Evolutionary conservation across 192 early-diverging fungal genomes (phyloP), one percentile per base, ranked within the genome.

Genomic region (Umbelopsis isabellina): DNA sequence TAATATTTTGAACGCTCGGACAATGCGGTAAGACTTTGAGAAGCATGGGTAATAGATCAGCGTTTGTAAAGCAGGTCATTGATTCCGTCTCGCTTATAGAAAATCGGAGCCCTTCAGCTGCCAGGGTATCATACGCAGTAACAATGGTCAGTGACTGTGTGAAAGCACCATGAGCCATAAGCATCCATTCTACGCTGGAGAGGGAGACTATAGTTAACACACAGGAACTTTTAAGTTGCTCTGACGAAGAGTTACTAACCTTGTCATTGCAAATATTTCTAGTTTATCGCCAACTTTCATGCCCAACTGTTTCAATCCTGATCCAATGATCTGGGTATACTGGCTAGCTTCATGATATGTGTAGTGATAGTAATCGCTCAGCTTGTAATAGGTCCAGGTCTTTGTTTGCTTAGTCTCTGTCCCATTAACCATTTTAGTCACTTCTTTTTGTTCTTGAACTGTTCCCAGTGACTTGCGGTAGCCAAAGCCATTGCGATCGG

Each of bases 61-160:
- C 86, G 69, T 93, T 89, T 69, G 92, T 90, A 71, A 93, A 91
- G 66, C 90, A 78, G n/a, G 84, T 77, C 3, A 55, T 67, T 45
- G 91, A 84, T 70, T 90, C 89, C 23, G 88, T 75, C 76, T 96
- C 91, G 71, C 90, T 88, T 71, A 95, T 88, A 15, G 94, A 90
- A 72, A 90, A 91, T 61, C 76, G 52, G 53, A 97, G 87, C 35
- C 93, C 95, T 10, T 91, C 90, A 70, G 90, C 90, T 33, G 93
- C 95, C 41, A 97, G 84, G 46, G 93, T 94, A 58, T 90, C 90
- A 73, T 91, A 91, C 23, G 93, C 91, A 25, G 95, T 97, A 46
- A 91, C 88, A 77, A 97, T 91, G 67, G 87, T 87, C 69, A 92
- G 70, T 35, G 53, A 75, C 76, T 94, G 92, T 25, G 89, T 83